These are phyloP conservation scores for Verticillium longisporum DNA, from an alignment of 2,329 filamentous ascomycete genomes.

Conservation along the genomic window DNA sequence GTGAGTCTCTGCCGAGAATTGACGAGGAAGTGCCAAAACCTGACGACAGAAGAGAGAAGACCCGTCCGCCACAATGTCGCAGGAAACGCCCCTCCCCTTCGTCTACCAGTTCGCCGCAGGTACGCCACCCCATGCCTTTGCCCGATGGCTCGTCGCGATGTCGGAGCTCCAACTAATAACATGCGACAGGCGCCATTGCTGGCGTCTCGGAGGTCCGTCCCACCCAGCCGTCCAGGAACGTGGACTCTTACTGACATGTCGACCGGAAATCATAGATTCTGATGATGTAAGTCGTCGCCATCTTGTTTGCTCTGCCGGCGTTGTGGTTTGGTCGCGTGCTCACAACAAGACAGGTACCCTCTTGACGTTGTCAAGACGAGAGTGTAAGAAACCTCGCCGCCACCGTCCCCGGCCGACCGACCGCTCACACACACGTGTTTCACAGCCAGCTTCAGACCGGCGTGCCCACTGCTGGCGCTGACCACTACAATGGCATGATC, in stretches of 20 bases:
- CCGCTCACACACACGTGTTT: conserved; percentile 9
- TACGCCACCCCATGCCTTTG: conserved; percentile 31
- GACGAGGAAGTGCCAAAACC: neutral
- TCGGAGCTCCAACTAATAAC: conserved; percentile 18
- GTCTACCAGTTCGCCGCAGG: conserved; percentile 93
- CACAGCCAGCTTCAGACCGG: conserved; percentile 79
- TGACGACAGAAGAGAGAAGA: no score
- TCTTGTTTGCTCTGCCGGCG: neutral
- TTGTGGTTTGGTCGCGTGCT: conserved; percentile 13
- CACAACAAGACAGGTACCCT: conserved; percentile 67
- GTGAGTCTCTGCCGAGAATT: neutral
- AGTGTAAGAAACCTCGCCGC: conserved; percentile 57
- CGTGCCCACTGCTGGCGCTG: conserved; percentile 60
- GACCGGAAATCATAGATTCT: conserved; percentile 56
- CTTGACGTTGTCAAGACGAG: conserved; percentile 97
- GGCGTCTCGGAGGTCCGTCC: conserved; percentile 88
- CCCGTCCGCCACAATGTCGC: conserved; percentile 47
- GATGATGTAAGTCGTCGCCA: conserved; percentile 59
- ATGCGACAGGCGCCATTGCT: conserved; percentile 69
- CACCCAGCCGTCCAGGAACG: neutral
- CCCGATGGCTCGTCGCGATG: conserved; percentile 7
- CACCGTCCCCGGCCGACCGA: conserved; percentile 14
- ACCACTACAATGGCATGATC: conserved; percentile 92
- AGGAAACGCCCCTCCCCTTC: conserved; percentile 77
- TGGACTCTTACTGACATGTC: neutral